Percentiles rank a stretch among this genome's conserved stretches.
Conservation (phyloP, 2,329 filamentous ascomycete genomes). For the Nigrospora osmanthi region DNA sequence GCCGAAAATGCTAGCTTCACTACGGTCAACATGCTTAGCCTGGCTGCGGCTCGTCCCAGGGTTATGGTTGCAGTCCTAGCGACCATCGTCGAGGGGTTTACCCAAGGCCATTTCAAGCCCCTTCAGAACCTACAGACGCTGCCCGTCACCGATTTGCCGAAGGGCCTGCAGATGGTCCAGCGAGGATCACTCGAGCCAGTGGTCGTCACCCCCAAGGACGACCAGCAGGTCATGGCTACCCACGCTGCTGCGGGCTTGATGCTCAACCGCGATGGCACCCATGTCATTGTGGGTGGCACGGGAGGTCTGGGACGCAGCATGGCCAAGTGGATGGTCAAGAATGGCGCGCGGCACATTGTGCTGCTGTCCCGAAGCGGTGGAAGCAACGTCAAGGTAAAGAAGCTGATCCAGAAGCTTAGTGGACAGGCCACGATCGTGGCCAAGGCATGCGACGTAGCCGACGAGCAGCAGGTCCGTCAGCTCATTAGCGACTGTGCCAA, state of each 20-base stretch:
- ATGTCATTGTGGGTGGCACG: conserved; percentile 42
- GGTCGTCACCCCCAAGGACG: background rate
- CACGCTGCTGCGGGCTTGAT: no score
- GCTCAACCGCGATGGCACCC: conserved; percentile 27
- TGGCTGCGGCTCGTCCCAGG: conserved; percentile 23
- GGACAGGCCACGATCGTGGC: conserved; percentile 12
- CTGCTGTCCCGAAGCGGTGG: conserved; percentile 31
- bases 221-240: background rate
- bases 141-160: conserved; percentile 6
- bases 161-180: background rate
- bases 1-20: conserved; percentile 36
- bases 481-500: conserved; percentile 13
- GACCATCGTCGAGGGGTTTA: conserved; percentile 16
- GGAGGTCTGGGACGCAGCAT: conserved; percentile 42
- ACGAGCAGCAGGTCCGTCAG: conserved; percentile 9
- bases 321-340: conserved; percentile 37
- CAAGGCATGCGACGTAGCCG: conserved; percentile 18
- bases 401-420: conserved; percentile 12
- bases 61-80: conserved; percentile 13
- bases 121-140: conserved; percentile 23
- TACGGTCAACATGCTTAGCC: conserved; percentile 34
- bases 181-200: background rate
- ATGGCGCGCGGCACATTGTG: conserved; percentile 39
- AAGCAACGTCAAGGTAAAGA: background rate
- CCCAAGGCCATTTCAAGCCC: conserved; percentile 16